These are phyloP conservation scores for Xylaria scruposa DNA, from an alignment of 495 filamentous ascomycete species.

Conservation along the genomic window DNA sequence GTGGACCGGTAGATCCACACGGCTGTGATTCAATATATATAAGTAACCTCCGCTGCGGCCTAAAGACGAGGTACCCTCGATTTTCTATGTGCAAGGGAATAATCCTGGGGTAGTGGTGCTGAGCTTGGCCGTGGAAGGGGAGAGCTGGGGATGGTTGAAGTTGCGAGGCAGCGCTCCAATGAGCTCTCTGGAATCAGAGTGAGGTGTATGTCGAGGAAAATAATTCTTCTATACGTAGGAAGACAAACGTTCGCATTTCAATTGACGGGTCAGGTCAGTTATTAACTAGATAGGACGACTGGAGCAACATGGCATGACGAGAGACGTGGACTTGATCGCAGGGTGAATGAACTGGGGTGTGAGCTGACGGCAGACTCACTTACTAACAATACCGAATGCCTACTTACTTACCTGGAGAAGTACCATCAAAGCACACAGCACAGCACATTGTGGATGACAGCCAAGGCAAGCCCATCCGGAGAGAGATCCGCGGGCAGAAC, in stretches of 20 bases:
- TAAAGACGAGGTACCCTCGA: constrained; percentile 37
- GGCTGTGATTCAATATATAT: constrained; percentile 31
- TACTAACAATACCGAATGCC: not conserved
- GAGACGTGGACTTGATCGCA: constrained; percentile 33
- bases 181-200: constrained; percentile 2
- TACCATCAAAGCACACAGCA: constrained; percentile 20
- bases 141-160: constrained; percentile 12
- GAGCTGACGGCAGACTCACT: constrained; percentile 22
- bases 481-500: constrained; percentile 21
- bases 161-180: constrained; percentile 25
- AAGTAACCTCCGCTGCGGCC: constrained; percentile 38
- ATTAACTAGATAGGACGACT: constrained; percentile 39
- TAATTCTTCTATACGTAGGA: constrained; percentile 26
- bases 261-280: constrained; percentile 35
- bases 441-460: constrained; percentile 13
- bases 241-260: constrained; percentile 23
- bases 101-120: constrained; percentile 41
- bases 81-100: constrained; percentile 36
- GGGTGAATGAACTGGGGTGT: constrained; percentile 31
- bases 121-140: constrained; percentile 35
- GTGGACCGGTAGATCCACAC: constrained; percentile 35
- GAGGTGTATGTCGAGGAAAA: constrained; percentile 12
- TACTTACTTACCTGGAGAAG: not conserved
- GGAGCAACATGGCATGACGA: constrained; percentile 45
- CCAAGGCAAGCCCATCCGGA: constrained; percentile 28